Evolutionary conservation across 2,329 filamentous ascomycete species (phyloP), one percentile per base, ranked within the genome.

Genomic region (Ophiostoma quercus): DNA sequence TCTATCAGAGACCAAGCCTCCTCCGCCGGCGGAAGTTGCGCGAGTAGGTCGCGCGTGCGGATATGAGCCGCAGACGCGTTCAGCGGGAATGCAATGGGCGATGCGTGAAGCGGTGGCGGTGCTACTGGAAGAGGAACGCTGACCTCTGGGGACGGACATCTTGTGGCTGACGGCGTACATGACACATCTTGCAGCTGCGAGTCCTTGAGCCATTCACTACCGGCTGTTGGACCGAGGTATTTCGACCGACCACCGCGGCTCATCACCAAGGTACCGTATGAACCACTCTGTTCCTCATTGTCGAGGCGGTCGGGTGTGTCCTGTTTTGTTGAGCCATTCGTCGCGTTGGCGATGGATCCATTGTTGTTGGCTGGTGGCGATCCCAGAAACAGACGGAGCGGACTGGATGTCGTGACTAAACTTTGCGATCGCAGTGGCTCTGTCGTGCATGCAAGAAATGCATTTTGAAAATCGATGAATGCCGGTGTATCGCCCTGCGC

Each of bases 121-220:
- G 22, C 51, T 25, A 57, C 51, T 9, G 51, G 51, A 9, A 25
- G n/a, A 5, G 51, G 51, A 4, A 7, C 22, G 8, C n/a, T 25
- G n/a, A 25, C 51, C 22, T 57, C 51, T 12, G 51, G 51, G 14
- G 51, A 57, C 2, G 51, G 51, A 25, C 51, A 57, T 57, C 51
- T 22, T 8, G 51, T 57, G 11, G 51, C 51, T 7, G 51, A 57
- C 3, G 51, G 51, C 9, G 51, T 57, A 12, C 12, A 57, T 57
- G 51, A 57, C n/a, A 57, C 51, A 14, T 57, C 51, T 9, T 70
- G 69, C 37, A 70, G n/a, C 12, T 70, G 54, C n/a, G 69, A 70
- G 41, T 70, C 65, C 12, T 70, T 70, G 12, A 70, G 69, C 68
- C 69, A 70, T 25, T 70, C 69, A 19, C 69, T 70, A 25, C 66